Conservation (phyloP, 306 rosid genomes). For the Dryas drummondii region DNA sequence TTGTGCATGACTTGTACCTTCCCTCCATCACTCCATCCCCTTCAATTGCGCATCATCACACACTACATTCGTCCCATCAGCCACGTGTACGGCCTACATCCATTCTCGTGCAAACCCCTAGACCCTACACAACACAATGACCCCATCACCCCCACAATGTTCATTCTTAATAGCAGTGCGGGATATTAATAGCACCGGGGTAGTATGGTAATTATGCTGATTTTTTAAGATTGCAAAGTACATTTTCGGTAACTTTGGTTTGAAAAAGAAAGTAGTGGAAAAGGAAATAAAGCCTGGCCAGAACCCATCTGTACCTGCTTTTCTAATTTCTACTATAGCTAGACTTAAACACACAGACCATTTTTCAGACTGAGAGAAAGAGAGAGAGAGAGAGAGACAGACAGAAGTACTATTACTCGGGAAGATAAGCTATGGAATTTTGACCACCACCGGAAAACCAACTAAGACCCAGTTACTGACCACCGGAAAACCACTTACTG, state of each 20-base stretch:
- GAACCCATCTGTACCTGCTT: slow-evolving; percentile 11
- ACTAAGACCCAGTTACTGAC: neutral
- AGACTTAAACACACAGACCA: neutral
- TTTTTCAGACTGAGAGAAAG: neutral
- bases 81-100: slow-evolving; percentile 46
- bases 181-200: neutral
- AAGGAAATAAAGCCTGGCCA: slow-evolving; percentile 23
- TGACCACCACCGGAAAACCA: slow-evolving; percentile 13
- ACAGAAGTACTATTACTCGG: slow-evolving; percentile 19
- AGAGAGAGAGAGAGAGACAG: neutral
- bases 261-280: slow-evolving; percentile 32
- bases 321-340: neutral
- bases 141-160: slow-evolving; percentile 11
- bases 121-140: neutral
- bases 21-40: neutral
- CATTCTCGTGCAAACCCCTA: neutral
- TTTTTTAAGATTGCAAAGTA: slow-evolving; percentile 15
- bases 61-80: neutral
- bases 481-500: slow-evolving; percentile 20
- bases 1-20: neutral
- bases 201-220: neutral
- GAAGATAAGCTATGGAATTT: slow-evolving; percentile 12
- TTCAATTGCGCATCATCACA: neutral
- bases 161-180: too few relatives aligned
- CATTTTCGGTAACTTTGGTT: slow-evolving; percentile 41